These are phyloP conservation scores for Ceratobasidium sp. DNA, from an alignment of 1,284 basidiomycete genomes.

Conservation along the genomic window DNA sequence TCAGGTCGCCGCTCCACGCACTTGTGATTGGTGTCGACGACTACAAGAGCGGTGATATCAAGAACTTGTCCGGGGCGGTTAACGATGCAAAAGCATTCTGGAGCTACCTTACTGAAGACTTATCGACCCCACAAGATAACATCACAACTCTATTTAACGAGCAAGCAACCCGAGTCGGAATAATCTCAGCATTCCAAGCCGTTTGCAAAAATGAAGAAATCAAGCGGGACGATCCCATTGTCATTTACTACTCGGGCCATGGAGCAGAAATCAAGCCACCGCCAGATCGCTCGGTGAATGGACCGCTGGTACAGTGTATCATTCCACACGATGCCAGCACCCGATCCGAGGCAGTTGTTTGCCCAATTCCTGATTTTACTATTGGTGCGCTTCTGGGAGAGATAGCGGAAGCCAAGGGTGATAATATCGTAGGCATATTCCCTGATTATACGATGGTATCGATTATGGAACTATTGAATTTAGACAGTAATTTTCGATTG, in stretches of 20 bases:
- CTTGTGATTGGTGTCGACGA: conserved; percentile 17
- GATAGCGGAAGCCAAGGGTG: neutral
- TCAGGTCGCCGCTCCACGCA: neutral
- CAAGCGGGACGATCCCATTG: conserved; percentile 1
- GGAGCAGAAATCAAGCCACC: conserved; percentile 5
- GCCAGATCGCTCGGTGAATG: neutral
- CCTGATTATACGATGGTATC: neutral
- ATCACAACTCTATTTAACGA: neutral
- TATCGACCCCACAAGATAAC: neutral
- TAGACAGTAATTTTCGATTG: conserved; percentile 45
- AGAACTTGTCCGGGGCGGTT: neutral
- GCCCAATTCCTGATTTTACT: conserved; percentile 8
- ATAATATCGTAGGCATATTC: conserved; percentile 7
- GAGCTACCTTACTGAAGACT: neutral
- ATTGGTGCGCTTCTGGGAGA: conserved; percentile 3
- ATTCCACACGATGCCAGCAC: conserved; percentile 1
- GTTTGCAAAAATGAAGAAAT: neutral
- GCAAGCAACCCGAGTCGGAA: neutral
- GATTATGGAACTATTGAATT: neutral
- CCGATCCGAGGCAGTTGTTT: neutral
- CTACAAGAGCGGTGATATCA: neutral
- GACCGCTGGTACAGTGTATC: conserved; percentile 3
- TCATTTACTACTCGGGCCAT: conserved; percentile 15
- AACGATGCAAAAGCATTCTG: neutral
- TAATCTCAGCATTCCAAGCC: neutral